phyloP scores from a whole-genome alignment of 805 yeast genomes.

The Isabelozyma gotoi region DNA sequence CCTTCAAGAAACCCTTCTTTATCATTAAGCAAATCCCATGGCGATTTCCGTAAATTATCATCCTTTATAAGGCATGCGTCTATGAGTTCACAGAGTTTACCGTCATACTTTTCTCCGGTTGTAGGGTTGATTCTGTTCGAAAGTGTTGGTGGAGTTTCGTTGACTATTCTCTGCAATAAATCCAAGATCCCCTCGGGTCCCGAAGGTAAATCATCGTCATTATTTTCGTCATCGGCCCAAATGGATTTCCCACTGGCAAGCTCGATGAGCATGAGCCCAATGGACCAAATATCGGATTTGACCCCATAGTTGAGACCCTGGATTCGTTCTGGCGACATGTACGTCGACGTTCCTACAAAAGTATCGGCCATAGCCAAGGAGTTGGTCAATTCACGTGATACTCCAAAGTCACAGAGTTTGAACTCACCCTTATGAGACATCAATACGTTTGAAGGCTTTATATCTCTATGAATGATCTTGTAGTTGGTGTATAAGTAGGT shows the following conservation, averaged over 20 bases:
- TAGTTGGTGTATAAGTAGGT: conserved; percentile 79
- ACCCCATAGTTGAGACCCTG: conserved; percentile 92
- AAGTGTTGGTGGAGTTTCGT: conserved; percentile 84
- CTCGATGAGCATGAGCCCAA: conserved; percentile 88
- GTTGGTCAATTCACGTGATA: conserved; percentile 84
- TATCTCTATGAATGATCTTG: conserved; percentile 91
- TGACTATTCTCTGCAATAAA: conserved; percentile 86
- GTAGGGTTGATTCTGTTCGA: conserved; percentile 27
- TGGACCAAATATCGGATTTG: conserved; percentile 97
- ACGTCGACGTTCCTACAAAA: conserved; percentile 96
- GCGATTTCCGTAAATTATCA: conserved; percentile 64
- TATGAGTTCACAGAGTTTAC: conserved; percentile 63
- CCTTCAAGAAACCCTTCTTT: conserved; percentile 27
- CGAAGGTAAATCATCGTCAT: conserved; percentile 22
- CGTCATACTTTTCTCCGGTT: conserved; percentile 35
- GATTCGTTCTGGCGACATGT: conserved; percentile 95
- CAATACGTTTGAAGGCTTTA: conserved; percentile 91
- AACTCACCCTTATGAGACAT: conserved; percentile 84
- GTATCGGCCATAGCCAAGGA: conserved; percentile 88
- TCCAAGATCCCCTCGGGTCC: conserved; percentile 87
- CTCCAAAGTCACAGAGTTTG: conserved; percentile 96
- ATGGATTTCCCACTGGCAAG: conserved; percentile 84
- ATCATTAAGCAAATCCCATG: conserved; percentile 59
- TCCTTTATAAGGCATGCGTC: conserved; percentile 73
- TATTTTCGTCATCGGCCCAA: conserved; percentile 54